phyloP scores from a whole-genome alignment of 148 eudicot genomes.

The Fagopyrum tataricum region DNA sequence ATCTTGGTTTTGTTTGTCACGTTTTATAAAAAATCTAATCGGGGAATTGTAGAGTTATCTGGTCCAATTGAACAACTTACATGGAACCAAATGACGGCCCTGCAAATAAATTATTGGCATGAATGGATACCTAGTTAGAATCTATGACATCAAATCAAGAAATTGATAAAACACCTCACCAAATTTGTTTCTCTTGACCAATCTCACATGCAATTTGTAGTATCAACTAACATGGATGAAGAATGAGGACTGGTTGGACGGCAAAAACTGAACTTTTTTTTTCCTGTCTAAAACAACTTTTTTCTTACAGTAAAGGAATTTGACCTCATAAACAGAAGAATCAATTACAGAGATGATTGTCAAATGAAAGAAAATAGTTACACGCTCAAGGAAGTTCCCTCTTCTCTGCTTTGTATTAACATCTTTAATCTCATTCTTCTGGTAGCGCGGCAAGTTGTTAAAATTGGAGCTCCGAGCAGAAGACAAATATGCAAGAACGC shows the following conservation, averaged over 20 bases:
- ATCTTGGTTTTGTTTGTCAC: constrained; percentile 1
- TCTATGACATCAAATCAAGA: background rate
- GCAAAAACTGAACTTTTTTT: background rate
- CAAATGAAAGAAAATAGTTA: background rate
- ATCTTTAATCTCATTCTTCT: background rate
- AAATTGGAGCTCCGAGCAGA: constrained; percentile 4
- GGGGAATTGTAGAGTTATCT: too few species aligned
- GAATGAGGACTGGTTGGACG: too few species aligned
- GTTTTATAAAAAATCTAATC: too few species aligned
- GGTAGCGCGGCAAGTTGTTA: background rate
- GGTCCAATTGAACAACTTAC: background rate
- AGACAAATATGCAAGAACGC: background rate
- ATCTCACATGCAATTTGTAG: background rate
- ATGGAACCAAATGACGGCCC: background rate
- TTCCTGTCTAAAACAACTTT: constrained; percentile 2
- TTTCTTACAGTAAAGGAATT: constrained; percentile 2
- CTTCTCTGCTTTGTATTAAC: background rate
- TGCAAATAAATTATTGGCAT: background rate
- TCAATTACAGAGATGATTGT: background rate
- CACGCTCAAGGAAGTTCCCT: background rate
- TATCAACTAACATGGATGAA: too few species aligned
- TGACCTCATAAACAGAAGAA: constrained; percentile 5
- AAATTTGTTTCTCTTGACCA: background rate
- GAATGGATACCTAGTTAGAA: background rate
- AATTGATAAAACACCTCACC: background rate